Conservation (phyloP, 441 rosid species). For the Rhodomyrtus psidioides region DNA sequence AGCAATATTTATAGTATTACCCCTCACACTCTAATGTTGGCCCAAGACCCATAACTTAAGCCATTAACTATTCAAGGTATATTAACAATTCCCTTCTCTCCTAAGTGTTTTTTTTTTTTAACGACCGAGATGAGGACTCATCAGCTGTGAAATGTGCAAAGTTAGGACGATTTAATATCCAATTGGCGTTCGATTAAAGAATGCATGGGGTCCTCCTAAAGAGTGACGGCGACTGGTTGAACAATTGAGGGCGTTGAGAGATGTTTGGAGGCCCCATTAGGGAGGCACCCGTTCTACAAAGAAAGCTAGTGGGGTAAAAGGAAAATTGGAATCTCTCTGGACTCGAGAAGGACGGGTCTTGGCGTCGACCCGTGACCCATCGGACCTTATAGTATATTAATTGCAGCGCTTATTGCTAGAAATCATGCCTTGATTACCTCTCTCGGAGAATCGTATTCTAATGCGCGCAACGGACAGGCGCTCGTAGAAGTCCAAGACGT, state of each 20-base stretch:
- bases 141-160: not conserved
- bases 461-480: not conserved
- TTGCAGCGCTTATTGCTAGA: not conserved
- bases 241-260: not conserved
- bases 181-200: not conserved
- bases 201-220: not conserved
- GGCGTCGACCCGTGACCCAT: not conserved
- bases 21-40: too few species aligned
- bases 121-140: too few species aligned
- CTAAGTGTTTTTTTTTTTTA: too few species aligned
- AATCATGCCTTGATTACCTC: not conserved
- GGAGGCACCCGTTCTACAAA: not conserved
- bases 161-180: not conserved
- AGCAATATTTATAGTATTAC: too few species aligned
- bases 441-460: not conserved
- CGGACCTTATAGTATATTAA: not conserved
- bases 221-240: not conserved
- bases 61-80: too few species aligned
- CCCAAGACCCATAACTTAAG: too few species aligned
- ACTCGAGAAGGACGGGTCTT: slow-evolving; percentile 12
- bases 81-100: too few species aligned
- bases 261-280: not conserved
- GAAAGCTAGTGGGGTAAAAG: not conserved
- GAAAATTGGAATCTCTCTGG: slow-evolving; percentile 1
- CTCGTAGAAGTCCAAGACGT: not conserved